These are phyloP conservation scores for Microbotryomycetes sp. DNA, from an alignment of 1,284 basidiomycete species.

Conservation along the genomic window DNA sequence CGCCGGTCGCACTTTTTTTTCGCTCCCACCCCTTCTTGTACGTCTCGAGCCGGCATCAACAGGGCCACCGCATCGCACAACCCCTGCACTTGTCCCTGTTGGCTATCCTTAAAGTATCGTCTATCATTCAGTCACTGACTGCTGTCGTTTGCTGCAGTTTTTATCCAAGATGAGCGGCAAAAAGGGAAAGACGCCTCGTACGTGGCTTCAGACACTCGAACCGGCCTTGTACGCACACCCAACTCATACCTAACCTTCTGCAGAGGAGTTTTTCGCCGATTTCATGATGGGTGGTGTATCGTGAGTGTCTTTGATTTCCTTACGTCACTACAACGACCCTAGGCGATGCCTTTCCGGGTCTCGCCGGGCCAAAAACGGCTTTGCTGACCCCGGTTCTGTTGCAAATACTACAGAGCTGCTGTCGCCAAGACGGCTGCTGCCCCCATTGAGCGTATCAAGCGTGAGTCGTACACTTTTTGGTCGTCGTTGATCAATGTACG, in stretches of 20 bases:
- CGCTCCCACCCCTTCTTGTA: no score
- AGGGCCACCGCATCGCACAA: no score
- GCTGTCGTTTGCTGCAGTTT: no score
- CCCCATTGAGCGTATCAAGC: constrained; percentile 96
- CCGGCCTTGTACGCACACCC: neutral
- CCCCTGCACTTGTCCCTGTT: no score
- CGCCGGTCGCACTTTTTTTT: no score
- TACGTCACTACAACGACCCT: neutral
- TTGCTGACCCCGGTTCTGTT: neutral
- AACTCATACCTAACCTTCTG: neutral
- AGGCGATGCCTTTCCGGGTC: neutral
- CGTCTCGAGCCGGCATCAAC: no score
- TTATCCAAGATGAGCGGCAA: neutral
- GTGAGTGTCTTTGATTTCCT: neutral
- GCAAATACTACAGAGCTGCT: constrained; percentile 46
- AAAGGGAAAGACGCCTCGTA: neutral
- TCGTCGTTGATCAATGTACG: neutral
- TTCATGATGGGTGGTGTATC: neutral
- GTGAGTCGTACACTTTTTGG: constrained; percentile 17
- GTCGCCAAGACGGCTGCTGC: constrained; percentile 97
- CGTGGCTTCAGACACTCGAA: neutral
- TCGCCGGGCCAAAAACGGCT: neutral
- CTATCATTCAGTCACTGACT: no score
- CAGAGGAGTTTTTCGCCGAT: neutral
- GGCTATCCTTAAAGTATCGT: no score